Percentiles rank a stretch among this genome's conserved stretches.
phyloP scores from a whole-genome alignment of 2,329 filamentous ascomycete species.

The Plectosphaerella cucumerina region DNA sequence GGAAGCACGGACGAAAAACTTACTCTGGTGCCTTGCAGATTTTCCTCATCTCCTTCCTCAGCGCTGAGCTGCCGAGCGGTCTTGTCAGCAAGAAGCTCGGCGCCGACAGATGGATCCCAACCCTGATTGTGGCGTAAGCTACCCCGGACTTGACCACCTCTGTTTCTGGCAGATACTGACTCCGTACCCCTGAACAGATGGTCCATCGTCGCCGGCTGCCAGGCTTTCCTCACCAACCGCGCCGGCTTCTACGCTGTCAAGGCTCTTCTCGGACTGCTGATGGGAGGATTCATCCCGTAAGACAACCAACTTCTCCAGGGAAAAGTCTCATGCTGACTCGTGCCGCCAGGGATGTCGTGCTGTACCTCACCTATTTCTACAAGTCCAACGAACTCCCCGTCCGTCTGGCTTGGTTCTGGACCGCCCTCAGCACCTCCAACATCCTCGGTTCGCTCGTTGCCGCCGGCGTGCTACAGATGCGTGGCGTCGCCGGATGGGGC shows the following conservation, averaged over 20 bases:
- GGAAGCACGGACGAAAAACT: too few relatives aligned
- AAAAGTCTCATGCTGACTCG: not conserved
- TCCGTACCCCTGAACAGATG: constrained; percentile 21
- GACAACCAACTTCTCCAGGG: constrained; percentile 3
- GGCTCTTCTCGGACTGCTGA: constrained; percentile 39
- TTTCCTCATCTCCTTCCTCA: constrained; percentile 38
- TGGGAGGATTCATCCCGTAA: constrained; percentile 48
- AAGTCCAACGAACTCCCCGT: constrained; percentile 23
- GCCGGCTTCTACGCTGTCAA: constrained; percentile 36
- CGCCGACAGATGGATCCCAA: constrained; percentile 40
- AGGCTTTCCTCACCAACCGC: constrained; percentile 30
- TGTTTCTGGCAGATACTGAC: too few relatives aligned
- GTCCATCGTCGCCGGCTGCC: constrained; percentile 33
- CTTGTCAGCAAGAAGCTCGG: constrained; percentile 47
- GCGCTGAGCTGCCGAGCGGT: constrained; percentile 44
- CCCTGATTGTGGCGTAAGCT: constrained; percentile 25
- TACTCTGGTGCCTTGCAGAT: constrained; percentile 21
- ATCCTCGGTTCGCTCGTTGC: constrained; percentile 43
- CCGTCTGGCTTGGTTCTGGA: constrained; percentile 25
- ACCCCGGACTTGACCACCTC: not conserved
- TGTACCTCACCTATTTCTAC: constrained; percentile 27
- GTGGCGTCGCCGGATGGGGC: constrained; percentile 29
- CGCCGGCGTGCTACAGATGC: constrained; percentile 26
- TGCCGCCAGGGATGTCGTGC: constrained; percentile 18
- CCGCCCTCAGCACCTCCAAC: constrained; percentile 18